Evolutionary conservation across 208 protist species (phyloP), one percentile per base, ranked within the genome.

Genomic region (Leishmania braziliensis): DNA sequence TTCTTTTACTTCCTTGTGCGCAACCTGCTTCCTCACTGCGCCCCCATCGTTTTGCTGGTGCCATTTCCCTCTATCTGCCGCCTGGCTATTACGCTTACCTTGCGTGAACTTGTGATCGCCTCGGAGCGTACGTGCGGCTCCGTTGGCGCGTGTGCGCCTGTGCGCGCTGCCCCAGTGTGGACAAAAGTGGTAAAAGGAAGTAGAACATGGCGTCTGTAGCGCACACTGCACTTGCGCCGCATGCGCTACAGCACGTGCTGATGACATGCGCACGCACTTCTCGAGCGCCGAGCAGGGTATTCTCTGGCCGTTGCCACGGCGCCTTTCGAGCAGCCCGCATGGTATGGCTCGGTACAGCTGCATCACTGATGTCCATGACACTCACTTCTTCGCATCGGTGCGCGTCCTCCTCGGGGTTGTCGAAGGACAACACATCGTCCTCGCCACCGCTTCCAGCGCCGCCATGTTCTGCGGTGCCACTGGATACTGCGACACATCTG

Each of bases 311-410:
- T 51, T 62, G 46, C 71, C 9, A 46, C 51, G 5, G 71, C 33
- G 29, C 51, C 29, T 26, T 46, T 76, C 71, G 29, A 43, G 0
- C 51, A 23, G 26, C 68, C 9, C 68, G 68, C 68, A 3, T 54
- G 46, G 68, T 16, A 9, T 23, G 39, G 68, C 43, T 73, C 46
- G 68, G 68, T 48, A 16, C 10, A 12, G 56, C 54, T 48, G 56
- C 56, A 56, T 51, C 74, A 33, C 20, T 62, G 51, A 56, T 16
- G 51, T 14, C 53, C 8, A 46, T 26, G 29, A 23, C 48, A 26
- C 72, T 76, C 53, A 46, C 51, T 62, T 20, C 12, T 60, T 23
- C 33, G n/a, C 14, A 62, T 62, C 72, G 72, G 48, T 76, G 51
- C 51, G 29, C 53, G 14, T 76, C 72, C 18, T 76, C 72, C 6